Conservation (phyloP, 2,329 filamentous ascomycete genomes). For the Seiridium unicorne region DNA sequence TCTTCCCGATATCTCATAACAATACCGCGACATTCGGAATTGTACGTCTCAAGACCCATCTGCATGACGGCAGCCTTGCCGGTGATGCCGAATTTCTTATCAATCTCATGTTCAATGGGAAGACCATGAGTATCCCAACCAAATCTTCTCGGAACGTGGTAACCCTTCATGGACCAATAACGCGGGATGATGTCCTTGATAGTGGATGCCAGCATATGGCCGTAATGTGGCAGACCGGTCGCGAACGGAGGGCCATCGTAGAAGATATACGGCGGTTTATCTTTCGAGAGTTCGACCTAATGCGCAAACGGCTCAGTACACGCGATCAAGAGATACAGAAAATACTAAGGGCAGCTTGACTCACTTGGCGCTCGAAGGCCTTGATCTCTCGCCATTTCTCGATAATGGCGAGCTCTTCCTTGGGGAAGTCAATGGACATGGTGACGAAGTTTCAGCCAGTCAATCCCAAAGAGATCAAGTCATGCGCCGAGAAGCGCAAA, state of each 20-base stretch:
- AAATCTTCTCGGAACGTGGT: slow-evolving; percentile 87
- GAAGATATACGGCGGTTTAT: slow-evolving; percentile 85
- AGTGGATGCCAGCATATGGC: slow-evolving; percentile 82
- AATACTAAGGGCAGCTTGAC: slow-evolving; percentile 16
- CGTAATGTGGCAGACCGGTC: slow-evolving; percentile 67
- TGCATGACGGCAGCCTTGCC: slow-evolving; percentile 84
- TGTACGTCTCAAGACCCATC: slow-evolving; percentile 86
- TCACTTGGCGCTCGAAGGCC: slow-evolving; percentile 81
- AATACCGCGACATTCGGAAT: slow-evolving; percentile 85
- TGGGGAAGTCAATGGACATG: slow-evolving; percentile 90
- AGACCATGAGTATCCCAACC: slow-evolving; percentile 96
- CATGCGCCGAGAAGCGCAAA: neutral
- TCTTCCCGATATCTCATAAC: slow-evolving; percentile 88
- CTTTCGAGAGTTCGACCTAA: slow-evolving; percentile 74
- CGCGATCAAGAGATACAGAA: neutral
- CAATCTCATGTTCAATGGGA: slow-evolving; percentile 95
- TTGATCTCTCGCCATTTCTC: slow-evolving; percentile 87
- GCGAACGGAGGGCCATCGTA: slow-evolving; percentile 85
- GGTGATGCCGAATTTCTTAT: slow-evolving; percentile 90
- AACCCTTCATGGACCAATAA: slow-evolving; percentile 97
- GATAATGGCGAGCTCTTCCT: slow-evolving; percentile 84
- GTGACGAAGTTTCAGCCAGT: neutral
- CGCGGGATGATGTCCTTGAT: slow-evolving; percentile 97
- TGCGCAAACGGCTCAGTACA: neutral
- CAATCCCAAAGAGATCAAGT: neutral